Percentiles rank a stretch among this genome's conserved stretches.
Evolutionary conservation across 2,329 filamentous ascomycete species (phyloP).

Genomic region (Botrytis cinerea): DNA sequence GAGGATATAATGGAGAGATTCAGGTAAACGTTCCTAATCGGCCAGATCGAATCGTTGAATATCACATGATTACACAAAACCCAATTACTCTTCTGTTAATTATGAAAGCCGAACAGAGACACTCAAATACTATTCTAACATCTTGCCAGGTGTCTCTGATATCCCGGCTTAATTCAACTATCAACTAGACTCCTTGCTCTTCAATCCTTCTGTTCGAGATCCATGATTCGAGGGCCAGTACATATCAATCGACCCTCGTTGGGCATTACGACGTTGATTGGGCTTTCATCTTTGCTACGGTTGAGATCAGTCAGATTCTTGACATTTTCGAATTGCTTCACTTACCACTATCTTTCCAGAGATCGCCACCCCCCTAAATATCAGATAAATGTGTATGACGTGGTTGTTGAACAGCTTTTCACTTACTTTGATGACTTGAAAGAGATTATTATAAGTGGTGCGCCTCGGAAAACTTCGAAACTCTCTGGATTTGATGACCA

Average conservation of each 20-base stretch:
- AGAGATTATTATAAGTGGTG: too few species aligned
- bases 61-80: not conserved
- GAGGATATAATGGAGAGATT: not conserved
- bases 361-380: too few species aligned
- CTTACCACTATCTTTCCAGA: not conserved
- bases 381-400: too few species aligned
- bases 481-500: too few species aligned
- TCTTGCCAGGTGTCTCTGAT: not conserved
- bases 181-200: not conserved
- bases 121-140: not conserved
- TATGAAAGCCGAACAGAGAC: not conserved
- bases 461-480: too few species aligned
- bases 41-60: not conserved
- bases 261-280: not conserved
- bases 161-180: not conserved
- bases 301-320: not conserved
- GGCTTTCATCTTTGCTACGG: not conserved
- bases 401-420: too few species aligned
- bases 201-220: not conserved
- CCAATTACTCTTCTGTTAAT: not conserved
- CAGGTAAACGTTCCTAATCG: not conserved
- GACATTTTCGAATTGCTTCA: not conserved
- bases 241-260: not conserved
- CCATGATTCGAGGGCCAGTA: too few species aligned
- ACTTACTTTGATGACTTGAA: too few species aligned